Base-by-base conservation (phyloP, 495 filamentous ascomycete genomes). In the Penicillium desertorum region DNA sequence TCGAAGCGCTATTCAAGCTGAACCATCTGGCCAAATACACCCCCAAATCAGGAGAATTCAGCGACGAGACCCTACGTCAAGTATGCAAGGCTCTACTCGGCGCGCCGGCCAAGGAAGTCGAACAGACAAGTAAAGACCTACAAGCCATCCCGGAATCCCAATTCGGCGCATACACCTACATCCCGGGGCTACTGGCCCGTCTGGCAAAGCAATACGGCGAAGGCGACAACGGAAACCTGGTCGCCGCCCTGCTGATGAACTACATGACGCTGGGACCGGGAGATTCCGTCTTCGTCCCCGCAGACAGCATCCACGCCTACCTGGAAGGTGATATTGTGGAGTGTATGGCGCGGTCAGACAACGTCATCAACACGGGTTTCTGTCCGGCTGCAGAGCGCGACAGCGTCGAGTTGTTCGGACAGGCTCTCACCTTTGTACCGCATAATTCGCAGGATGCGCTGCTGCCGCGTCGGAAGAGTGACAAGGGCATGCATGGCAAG, bases 281-380 rank as follows among this genome's bases (percentile, higher is more conserved):
- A 14, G 83, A 91, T 41, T 80, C 85, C 3, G 79, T 93, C 44
- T 89, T 81, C 64, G 86, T 93, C 25, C 89, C 89, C 1, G 87
- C 86, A 14, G 87, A 92, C 59, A 88, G 86, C 17, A 88, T 91
- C 51, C 88, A 92, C 62, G 88, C 88, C 2, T 92, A 91, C 66
- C 69, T 92, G 3, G 80, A 81, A 44, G 90, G 90, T 0, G 86
- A 91, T 68, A 90, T 92, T 46, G 83, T 94, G 54, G 88, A 92
- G 67, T 91, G 89, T 73, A 92, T 94, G 89, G 89, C 88, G 3
- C 83, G 89, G 20, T 87, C 81, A 32, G 87, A 92, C 71, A 91
- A 92, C 52, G 88, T 93, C 23, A 76, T 92, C 12, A 89, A 88
- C 58, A 81, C 81, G 4, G 88, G 89, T 0, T 90, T 92, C 76